Percentiles rank a stretch among this genome's conserved stretches.
Evolutionary conservation across 306 rosid genomes (phyloP).

Genomic region (Arachis hypogaea): DNA sequence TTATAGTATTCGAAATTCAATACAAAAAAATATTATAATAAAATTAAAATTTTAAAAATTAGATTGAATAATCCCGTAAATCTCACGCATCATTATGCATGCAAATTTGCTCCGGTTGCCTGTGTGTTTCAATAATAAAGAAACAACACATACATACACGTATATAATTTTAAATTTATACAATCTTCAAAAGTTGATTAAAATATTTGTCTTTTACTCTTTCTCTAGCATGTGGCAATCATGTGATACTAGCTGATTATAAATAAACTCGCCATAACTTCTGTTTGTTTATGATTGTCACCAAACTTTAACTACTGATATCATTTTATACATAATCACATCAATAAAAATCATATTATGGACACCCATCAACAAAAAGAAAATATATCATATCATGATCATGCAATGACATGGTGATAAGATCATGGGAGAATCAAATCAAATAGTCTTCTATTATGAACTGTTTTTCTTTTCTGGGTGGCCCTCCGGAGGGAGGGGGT

Average conservation of each 20-base stretch:
- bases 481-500: too few species aligned
- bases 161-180: background rate
- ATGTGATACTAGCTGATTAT: background rate
- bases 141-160: too few species aligned
- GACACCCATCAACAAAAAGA: too few species aligned
- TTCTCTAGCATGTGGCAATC: constrained; percentile 27
- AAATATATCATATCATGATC: background rate
- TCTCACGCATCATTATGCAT: too few species aligned
- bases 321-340: constrained; percentile 20
- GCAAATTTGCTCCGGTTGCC: too few species aligned
- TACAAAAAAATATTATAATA: too few species aligned
- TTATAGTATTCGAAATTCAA: too few species aligned
- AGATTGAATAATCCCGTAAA: too few species aligned
- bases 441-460: background rate
- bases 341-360: background rate
- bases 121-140: too few species aligned
- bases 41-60: too few species aligned
- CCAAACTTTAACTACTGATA: constrained; percentile 19
- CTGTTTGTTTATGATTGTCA: constrained; percentile 15
- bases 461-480: background rate
- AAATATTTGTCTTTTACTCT: background rate
- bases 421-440: constrained; percentile 1
- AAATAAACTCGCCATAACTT: constrained; percentile 13
- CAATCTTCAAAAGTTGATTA: background rate
- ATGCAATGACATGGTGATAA: background rate